Conservation (phyloP, 2,329 filamentous ascomycete genomes). For the Colletotrichum musicola region DNA sequence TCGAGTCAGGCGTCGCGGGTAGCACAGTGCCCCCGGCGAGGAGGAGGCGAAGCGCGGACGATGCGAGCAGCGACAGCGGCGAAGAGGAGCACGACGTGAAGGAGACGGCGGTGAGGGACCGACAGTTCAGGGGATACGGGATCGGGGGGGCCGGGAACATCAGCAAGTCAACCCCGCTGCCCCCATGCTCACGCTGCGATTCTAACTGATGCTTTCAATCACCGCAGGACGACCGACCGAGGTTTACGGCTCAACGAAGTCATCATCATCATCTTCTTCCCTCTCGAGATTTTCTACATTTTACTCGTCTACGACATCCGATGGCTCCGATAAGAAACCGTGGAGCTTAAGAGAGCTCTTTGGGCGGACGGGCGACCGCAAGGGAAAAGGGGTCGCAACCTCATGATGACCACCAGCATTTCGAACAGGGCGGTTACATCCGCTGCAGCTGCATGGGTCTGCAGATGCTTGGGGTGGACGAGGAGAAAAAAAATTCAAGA, state of each 20-base stretch:
- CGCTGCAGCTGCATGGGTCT: too few species aligned
- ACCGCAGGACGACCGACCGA: slow-evolving; percentile 43
- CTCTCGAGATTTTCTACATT: slow-evolving; percentile 16
- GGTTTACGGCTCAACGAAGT: slow-evolving; percentile 41
- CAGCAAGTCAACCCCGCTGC: slow-evolving; percentile 44
- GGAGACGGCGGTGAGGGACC: slow-evolving; percentile 46
- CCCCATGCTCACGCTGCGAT: too few species aligned
- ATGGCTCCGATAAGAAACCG: slow-evolving; percentile 12
- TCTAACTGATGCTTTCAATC: neutral
- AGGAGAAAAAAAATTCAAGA: too few species aligned
- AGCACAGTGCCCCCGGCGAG: slow-evolving; percentile 20
- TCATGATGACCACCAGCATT: neutral
- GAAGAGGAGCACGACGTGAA: slow-evolving; percentile 44
- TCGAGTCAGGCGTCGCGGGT: slow-evolving; percentile 41
- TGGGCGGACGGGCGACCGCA: slow-evolving; percentile 17
- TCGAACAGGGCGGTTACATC: too few species aligned
- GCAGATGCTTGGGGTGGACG: too few species aligned
- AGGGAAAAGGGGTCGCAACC: slow-evolving; percentile 25
- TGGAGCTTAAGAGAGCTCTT: slow-evolving; percentile 36
- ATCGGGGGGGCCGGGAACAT: slow-evolving; percentile 57
- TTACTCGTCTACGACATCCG: slow-evolving; percentile 6
- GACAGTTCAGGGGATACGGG: slow-evolving; percentile 53
- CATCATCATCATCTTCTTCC: slow-evolving; percentile 3
- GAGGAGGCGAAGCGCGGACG: slow-evolving; percentile 41
- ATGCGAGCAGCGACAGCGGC: slow-evolving; percentile 28